These are phyloP conservation scores for Gyrodon lividus DNA, from an alignment of 768 basidiomycete species.

Conservation along the genomic window DNA sequence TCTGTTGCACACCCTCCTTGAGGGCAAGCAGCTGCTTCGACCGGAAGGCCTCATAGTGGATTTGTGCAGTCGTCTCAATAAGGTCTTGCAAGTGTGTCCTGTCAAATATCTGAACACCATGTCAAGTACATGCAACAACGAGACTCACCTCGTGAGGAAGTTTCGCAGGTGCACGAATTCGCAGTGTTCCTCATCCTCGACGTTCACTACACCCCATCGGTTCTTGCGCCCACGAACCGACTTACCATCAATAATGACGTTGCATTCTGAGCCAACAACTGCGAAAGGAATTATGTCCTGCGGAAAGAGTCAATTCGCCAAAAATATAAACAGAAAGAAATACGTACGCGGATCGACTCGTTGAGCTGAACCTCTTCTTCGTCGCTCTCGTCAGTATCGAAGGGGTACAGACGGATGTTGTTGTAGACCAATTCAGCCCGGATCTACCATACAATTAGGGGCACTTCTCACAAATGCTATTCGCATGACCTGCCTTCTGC, in stretches of 20 bases:
- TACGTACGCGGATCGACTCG: constrained; percentile 79
- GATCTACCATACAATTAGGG: constrained; percentile 54
- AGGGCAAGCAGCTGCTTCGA: constrained; percentile 96
- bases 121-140: neutral
- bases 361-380: constrained; percentile 91
- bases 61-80: constrained; percentile 98
- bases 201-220: constrained; percentile 98
- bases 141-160: constrained; percentile 82
- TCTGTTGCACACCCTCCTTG: constrained; percentile 88
- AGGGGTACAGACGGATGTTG: constrained; percentile 94
- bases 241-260: constrained; percentile 94
- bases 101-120: constrained; percentile 1
- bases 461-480: neutral
- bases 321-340: neutral
- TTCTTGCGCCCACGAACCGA: constrained; percentile 95
- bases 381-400: constrained; percentile 94
- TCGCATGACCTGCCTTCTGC: constrained; percentile 58
- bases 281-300: constrained; percentile 96
- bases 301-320: constrained; percentile 3
- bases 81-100: constrained; percentile 97
- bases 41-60: constrained; percentile 99
- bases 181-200: constrained; percentile 95
- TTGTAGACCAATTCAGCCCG: constrained; percentile 88
- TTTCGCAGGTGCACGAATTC: constrained; percentile 97
- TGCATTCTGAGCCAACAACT: constrained; percentile 94